phyloP scores from a whole-genome alignment of 306 rosid genomes.

The Hippophae rhamnoides region DNA sequence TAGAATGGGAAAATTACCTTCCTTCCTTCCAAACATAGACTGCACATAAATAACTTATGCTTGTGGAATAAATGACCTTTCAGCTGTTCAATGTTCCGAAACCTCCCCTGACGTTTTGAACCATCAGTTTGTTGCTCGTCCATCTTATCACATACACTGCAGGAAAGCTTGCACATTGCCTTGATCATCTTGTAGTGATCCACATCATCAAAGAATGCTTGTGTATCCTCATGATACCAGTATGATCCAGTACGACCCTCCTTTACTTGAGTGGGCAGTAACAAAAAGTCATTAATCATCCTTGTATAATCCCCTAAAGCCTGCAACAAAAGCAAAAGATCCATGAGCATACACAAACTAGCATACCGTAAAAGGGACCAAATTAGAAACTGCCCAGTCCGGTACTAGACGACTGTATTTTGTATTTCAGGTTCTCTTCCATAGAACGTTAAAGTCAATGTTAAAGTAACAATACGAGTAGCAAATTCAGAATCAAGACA shows the following conservation, averaged over 20 bases:
- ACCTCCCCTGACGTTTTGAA: conserved; percentile 49
- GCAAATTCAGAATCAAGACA: no score
- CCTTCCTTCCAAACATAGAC: conserved; percentile 86
- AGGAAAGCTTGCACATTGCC: conserved; percentile 59
- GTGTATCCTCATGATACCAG: conserved; percentile 48
- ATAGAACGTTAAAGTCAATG: no score
- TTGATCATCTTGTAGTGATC: conserved; percentile 60
- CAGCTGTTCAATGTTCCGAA: conserved; percentile 73
- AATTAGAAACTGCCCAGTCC: neutral
- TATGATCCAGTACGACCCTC: conserved; percentile 41
- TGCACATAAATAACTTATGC: conserved; percentile 75
- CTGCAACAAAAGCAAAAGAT: conserved; percentile 15
- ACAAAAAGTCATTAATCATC: conserved; percentile 36
- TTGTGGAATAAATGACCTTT: conserved; percentile 83
- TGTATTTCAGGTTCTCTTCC: no score
- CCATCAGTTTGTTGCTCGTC: conserved; percentile 64
- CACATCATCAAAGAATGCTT: conserved; percentile 36
- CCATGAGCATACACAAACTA: neutral
- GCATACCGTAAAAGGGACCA: neutral
- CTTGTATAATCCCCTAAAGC: conserved; percentile 55
- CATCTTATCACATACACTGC: conserved; percentile 74
- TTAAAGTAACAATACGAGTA: no score
- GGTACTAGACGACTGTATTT: neutral
- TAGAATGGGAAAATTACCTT: conserved; percentile 40
- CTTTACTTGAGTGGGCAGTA: conserved; percentile 29